Base-by-base conservation (phyloP, 164 flowering plant genomes). In the Stephania cephalantha region DNA sequence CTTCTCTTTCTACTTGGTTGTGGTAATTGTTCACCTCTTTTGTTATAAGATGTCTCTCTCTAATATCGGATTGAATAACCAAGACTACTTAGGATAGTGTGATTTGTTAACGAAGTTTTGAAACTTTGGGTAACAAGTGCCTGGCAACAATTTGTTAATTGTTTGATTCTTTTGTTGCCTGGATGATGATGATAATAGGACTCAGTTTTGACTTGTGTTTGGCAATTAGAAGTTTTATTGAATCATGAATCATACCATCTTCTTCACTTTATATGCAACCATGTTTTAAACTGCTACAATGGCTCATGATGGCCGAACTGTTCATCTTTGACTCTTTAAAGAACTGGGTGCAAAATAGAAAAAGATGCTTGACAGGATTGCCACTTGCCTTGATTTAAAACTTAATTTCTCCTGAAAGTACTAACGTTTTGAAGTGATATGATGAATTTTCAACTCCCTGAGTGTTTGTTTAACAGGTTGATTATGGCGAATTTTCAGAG, bases 401-500 rank as follows among this genome's bases (percentile, higher is more conserved):
- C 52, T 75, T 2, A 69, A 3, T 17, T 29, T n/a, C 20, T 44
- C 30, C 30, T 31, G 71, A 76, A 70, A 75, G 53, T 80, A 78
- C 85, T 84, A 75, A 86, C 77, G 76, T 82, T 71, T 75, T 45
- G 66, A 67, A 72, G 74, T 82, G 76, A 81, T 44, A 80, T 88
- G 78, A 74, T 85, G 85, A 85, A 86, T 84, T 95, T 91, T 93
- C 96, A 93, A 90, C 94, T 86, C 86, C 90, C 82, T 87, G 91
- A 83, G 87, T 93, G 95, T 95, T 90, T 95, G 87, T 88, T 91
- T 95, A 95, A 95, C 99, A 95, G 98, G 98, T 90, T 95, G 89
- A 85, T 95, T 95, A 87, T 95, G 90, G 93, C 96, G 98, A 88
- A 90, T 95, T 95, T 93, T 93, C 99, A 95, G 99, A 95, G 94